Evolutionary conservation across 2,329 filamentous ascomycete species (phyloP).

Genomic region (Gaeumannomyces tritici): DNA sequence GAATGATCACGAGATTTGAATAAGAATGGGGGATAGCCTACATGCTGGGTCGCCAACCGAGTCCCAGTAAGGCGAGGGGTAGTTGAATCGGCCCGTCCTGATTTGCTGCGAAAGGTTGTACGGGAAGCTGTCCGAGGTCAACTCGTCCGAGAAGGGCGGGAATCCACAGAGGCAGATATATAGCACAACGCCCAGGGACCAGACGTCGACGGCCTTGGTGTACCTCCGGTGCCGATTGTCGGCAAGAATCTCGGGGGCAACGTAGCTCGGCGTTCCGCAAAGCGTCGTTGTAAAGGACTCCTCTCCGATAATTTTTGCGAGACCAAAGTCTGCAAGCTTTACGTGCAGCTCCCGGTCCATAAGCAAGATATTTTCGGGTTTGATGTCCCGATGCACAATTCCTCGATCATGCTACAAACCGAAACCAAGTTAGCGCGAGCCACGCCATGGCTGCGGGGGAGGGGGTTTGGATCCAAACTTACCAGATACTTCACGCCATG

Average conservation of each 20-base stretch:
- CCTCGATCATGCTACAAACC: slow-evolving; percentile 75
- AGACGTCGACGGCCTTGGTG: slow-evolving; percentile 89
- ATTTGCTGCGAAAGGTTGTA: slow-evolving; percentile 86
- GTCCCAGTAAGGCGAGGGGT: slow-evolving; percentile 95
- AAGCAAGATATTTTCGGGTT: slow-evolving; percentile 90
- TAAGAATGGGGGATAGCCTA: slow-evolving; percentile 23
- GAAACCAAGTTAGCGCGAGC: slow-evolving; percentile 15
- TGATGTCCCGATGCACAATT: slow-evolving; percentile 96
- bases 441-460: not conserved
- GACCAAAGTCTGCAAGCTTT: slow-evolving; percentile 91
- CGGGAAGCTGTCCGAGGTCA: slow-evolving; percentile 71
- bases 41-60: slow-evolving; percentile 72
- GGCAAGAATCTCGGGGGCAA: slow-evolving; percentile 89
- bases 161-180: slow-evolving; percentile 98
- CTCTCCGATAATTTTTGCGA: slow-evolving; percentile 97
- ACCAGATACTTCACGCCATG: slow-evolving; percentile 93
- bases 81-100: slow-evolving; percentile 80
- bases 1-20: not conserved
- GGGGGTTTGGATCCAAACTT: slow-evolving; percentile 23
- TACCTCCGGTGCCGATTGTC: slow-evolving; percentile 76
- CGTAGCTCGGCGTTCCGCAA: slow-evolving; percentile 94
- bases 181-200: slow-evolving; percentile 94
- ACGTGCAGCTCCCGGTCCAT: slow-evolving; percentile 76
- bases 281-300: slow-evolving; percentile 96
- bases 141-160: slow-evolving; percentile 92